Evolutionary conservation across 2,329 filamentous ascomycete species (phyloP), one percentile per base, ranked within the genome.

Genomic region (Geosmithia putterillii): DNA sequence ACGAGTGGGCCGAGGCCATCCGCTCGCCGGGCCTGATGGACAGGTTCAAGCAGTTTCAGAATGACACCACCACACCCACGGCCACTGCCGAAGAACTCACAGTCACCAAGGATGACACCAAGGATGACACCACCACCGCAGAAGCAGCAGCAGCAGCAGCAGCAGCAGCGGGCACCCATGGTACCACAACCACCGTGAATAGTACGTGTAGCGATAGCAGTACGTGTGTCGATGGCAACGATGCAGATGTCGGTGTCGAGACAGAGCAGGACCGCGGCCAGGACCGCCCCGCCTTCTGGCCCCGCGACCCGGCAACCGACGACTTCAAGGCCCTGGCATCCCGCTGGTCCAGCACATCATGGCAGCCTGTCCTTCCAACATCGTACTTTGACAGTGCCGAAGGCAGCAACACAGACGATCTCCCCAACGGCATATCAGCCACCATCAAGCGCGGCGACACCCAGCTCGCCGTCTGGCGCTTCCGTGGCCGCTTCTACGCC

Each of bases 1-100:
- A 88, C 65, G 88, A 95, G 64, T 95, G 88, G 88, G 86, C 84
- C 14, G 85, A 90, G 59, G 85, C 83, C 0, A 71, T 95, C 57
- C 75, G 75, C 40, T 71, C 79, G 45, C 83, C 85, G 0, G 73
- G 76, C 41, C 74, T 81, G 34, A 71, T 76, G 6, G 76, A 76
- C 48, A 74, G 76, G 48, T 95, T 95, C 69, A 66, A 70, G 37
- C 88, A 94, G 61, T 95, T 95, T 57, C 79, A 79, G 55, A 95
- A 95, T 68, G n/a, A n/a, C n/a, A n/a, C n/a, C n/a, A n/a, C n/a
- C n/a, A n/a, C n/a, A n/a, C n/a, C n/a, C n/a, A n/a, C n/a, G n/a
- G n/a, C n/a, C n/a, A n/a, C n/a, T n/a, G n/a, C n/a, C n/a, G n/a
- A n/a, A n/a, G n/a, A n/a, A n/a, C n/a, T n/a, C n/a, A n/a, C n/a